phyloP scores from a whole-genome alignment of 345 rosid genomes.

The Adansonia digitata region DNA sequence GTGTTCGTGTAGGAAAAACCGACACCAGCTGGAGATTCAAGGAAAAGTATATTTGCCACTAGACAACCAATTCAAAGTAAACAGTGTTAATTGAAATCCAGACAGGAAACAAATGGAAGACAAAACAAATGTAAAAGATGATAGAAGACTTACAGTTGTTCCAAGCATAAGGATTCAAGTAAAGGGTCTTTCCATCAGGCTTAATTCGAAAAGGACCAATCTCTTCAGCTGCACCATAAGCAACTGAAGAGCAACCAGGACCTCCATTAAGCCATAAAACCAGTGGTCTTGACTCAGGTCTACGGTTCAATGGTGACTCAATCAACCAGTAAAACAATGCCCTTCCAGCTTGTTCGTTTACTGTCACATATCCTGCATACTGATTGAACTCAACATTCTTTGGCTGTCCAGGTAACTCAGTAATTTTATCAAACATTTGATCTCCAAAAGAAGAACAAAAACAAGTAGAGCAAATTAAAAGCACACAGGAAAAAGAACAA shows the following conservation, averaged over 20 bases:
- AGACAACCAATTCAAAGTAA: constrained; percentile 11
- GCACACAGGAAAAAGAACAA: constrained; percentile 18
- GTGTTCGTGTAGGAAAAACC: constrained; percentile 91
- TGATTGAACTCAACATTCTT: constrained; percentile 57
- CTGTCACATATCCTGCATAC: constrained; percentile 82
- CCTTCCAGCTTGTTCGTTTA: constrained; percentile 74
- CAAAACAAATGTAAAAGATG: background rate
- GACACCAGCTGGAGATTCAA: constrained; percentile 97
- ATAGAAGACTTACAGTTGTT: constrained; percentile 42
- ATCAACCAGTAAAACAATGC: constrained; percentile 89
- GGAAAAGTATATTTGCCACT: constrained; percentile 92
- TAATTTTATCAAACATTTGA: constrained; percentile 58
- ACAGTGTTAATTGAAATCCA: background rate
- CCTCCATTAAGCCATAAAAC: constrained; percentile 95
- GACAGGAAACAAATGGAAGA: background rate
- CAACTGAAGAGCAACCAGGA: constrained; percentile 90
- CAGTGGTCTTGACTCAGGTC: constrained; percentile 68
- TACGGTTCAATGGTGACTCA: constrained; percentile 59
- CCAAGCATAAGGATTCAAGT: constrained; percentile 79
- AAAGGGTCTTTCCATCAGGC: constrained; percentile 71
- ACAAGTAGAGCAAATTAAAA: constrained; percentile 23
- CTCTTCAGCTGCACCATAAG: constrained; percentile 83
- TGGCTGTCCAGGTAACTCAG: constrained; percentile 73
- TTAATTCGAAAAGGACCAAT: constrained; percentile 78
- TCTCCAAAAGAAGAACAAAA: constrained; percentile 30